Base-by-base conservation (phyloP, 2,329 filamentous ascomycete species). In the Monilinia vaccinii-corymbosi region DNA sequence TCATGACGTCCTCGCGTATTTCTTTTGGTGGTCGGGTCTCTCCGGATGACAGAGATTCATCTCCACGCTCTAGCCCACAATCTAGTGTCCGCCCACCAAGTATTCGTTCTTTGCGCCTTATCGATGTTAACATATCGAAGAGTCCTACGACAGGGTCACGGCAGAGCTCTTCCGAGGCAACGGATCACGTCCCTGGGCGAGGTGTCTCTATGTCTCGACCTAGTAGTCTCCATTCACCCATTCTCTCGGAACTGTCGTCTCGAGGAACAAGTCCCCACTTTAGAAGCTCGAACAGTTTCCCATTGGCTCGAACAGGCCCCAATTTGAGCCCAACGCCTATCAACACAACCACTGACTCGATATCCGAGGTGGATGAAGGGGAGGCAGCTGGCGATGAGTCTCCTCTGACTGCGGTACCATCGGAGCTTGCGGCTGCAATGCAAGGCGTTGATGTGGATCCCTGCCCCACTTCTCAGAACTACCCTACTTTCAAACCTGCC, bases 1-100 rank as follows among this genome's bases (percentile, higher is more conserved):
- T 73, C 47, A 69, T 73, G 68, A 73, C 71, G 11, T 72, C 70
- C 31, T 69, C 69, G 25, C 67, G 71, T 18, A 61, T 73, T 11
- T 72, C 71, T 16, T 65, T 73, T 34, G 65, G 65, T 51, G 68
- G 67, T 21, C 51, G 64, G 31, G 59, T 65, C 21, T 66, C 66
- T 50, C 68, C 68, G 11, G 67, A 68, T 21, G 67, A 70, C 18
- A 64, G 63, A 48, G 63, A 31, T 10, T 38, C 32, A 25, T 67
- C 66, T n/a, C 64, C 67, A 47, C 63, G 60, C 28, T 67, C 68
- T 4, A 53, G 38, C 28, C 18, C 32, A 48, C 64, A 61, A 21
- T 67, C 53, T n/a, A 71, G 67, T 58, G 47, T 66, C n/a, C 65
- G 66, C 32, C 67, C 70, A 42, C 60, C 59, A 36, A 73, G 71